Conservation (phyloP, 345 rosid genomes). For the Leavenworthia alabamica region DNA sequence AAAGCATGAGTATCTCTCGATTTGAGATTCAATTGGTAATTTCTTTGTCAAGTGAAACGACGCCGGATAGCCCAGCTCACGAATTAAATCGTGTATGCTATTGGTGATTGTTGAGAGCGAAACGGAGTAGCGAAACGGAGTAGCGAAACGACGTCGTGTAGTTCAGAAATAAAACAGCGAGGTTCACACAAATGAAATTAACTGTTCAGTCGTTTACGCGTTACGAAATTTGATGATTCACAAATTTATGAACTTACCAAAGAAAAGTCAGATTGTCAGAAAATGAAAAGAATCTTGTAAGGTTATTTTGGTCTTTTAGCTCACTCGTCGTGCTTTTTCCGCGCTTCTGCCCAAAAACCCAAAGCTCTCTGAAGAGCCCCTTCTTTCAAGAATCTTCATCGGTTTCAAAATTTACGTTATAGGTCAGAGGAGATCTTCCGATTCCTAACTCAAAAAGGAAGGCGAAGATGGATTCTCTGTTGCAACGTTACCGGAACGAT, state of each 20-base stretch:
- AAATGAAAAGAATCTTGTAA: slow-evolving; percentile 13
- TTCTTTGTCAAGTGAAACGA: no score
- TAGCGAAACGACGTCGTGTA: no score
- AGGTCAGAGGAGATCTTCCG: neutral
- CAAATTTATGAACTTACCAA: slow-evolving; percentile 3
- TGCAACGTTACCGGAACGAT: slow-evolving; percentile 71
- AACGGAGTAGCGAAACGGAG: no score
- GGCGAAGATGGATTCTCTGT: slow-evolving; percentile 34
- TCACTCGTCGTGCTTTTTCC: slow-evolving; percentile 24
- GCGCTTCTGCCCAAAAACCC: slow-evolving; percentile 22
- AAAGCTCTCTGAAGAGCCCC: slow-evolving; percentile 16
- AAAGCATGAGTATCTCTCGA: no score
- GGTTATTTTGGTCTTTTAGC: slow-evolving; percentile 15
- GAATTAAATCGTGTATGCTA: no score
- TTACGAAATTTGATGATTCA: neutral
- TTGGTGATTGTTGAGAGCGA: no score
- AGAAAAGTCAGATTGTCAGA: slow-evolving; percentile 5
- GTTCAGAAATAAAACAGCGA: no score
- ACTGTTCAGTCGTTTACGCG: neutral
- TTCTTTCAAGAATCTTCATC: neutral
- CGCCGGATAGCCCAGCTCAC: no score
- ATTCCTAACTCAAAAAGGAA: neutral
- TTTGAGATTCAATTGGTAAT: no score
- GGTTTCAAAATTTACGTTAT: neutral
- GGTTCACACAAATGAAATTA: neutral